phyloP scores from a whole-genome alignment of 768 basidiomycete species.

The Steccherinum ochraceum region DNA sequence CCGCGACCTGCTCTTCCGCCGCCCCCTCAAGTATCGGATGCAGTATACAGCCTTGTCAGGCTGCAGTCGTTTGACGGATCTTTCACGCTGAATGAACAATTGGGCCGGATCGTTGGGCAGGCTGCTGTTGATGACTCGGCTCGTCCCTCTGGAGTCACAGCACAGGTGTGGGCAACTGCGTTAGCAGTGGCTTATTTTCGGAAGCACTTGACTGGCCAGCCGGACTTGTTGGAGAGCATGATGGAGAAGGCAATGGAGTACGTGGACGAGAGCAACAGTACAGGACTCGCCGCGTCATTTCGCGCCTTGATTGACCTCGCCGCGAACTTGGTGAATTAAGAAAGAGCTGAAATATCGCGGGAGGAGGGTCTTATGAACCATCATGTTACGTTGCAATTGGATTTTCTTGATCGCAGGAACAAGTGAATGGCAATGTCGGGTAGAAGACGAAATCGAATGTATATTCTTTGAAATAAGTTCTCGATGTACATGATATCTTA shows the following conservation, averaged over 20 bases:
- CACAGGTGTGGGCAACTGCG: conserved; percentile 41
- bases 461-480: too few relatives aligned
- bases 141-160: background rate
- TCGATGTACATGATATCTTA: too few relatives aligned
- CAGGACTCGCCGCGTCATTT: too few relatives aligned
- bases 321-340: too few relatives aligned
- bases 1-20: background rate
- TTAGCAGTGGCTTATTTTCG: conserved; percentile 42
- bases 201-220: conserved; percentile 28
- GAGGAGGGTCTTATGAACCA: too few relatives aligned
- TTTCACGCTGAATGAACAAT: conserved; percentile 26
- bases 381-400: too few relatives aligned
- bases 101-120: conserved; percentile 32
- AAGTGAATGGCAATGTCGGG: too few relatives aligned
- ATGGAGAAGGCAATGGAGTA: conserved; percentile 37
- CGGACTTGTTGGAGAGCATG: conserved; percentile 37
- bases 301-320: too few relatives aligned
- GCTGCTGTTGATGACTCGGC: conserved; percentile 20
- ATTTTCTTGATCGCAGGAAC: too few relatives aligned
- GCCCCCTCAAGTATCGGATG: conserved; percentile 13
- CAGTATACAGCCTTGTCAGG: conserved; percentile 30
- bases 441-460: too few relatives aligned
- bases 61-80: conserved; percentile 45
- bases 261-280: too few relatives aligned
- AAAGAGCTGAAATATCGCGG: too few relatives aligned